Percentiles rank a stretch among this genome's conserved stretches.
phyloP scores from a whole-genome alignment of 108 stramenopile species.

The Licmophora abbreviata region DNA sequence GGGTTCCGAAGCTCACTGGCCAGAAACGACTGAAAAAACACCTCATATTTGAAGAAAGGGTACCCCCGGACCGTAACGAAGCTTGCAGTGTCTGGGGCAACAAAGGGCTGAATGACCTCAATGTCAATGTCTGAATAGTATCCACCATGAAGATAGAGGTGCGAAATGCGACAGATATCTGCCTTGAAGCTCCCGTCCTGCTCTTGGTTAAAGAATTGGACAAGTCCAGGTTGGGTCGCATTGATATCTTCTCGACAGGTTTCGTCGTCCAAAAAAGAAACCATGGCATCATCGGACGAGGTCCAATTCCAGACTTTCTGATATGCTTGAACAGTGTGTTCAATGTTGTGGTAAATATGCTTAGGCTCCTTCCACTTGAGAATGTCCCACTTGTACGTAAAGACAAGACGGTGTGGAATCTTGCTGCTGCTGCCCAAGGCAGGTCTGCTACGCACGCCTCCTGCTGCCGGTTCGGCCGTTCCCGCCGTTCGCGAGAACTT shows the following conservation, averaged over 20 bases:
- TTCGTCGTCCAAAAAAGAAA: background rate
- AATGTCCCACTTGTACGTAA: background rate
- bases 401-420: background rate
- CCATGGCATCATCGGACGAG: background rate
- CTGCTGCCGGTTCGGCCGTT: too few relatives aligned
- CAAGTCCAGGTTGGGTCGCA: background rate
- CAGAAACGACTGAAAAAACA: constrained; percentile 28
- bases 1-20: constrained; percentile 14
- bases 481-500: too few relatives aligned
- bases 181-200: constrained; percentile 19
- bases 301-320: background rate
- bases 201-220: background rate
- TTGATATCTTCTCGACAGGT: background rate
- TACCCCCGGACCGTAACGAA: constrained; percentile 10
- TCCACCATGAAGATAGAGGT: constrained; percentile 20
- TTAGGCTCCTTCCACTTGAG: background rate
- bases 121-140: constrained; percentile 33
- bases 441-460: too few relatives aligned
- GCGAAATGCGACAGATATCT: constrained; percentile 24
- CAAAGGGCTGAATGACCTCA: constrained; percentile 10
- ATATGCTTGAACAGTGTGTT: background rate
- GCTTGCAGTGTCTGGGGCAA: constrained; percentile 1
- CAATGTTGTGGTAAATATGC: background rate
- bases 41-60: too few relatives aligned
- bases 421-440: too few relatives aligned